phyloP scores from a whole-genome alignment of 2,329 filamentous ascomycete genomes.

The Cercospora berteroae region DNA sequence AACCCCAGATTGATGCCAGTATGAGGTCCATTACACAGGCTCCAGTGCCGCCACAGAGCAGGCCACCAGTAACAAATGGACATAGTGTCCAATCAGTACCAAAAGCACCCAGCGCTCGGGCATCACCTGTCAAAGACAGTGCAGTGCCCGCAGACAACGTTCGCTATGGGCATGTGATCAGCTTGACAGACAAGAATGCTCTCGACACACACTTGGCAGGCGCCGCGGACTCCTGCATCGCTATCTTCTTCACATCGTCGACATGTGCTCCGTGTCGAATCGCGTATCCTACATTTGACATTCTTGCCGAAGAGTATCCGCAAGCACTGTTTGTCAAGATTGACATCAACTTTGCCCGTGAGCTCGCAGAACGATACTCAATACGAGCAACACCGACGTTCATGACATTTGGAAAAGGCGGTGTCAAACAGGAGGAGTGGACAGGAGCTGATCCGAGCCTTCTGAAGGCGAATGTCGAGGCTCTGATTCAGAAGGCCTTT shows the following conservation, averaged over 20 bases:
- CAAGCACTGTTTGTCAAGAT: slow-evolving; percentile 77
- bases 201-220: slow-evolving; percentile 60
- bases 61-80: slow-evolving; percentile 18
- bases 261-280: slow-evolving; percentile 82
- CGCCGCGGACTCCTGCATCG: slow-evolving; percentile 66
- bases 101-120: neutral
- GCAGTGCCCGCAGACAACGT: neutral
- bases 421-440: slow-evolving; percentile 76
- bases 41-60: slow-evolving; percentile 44
- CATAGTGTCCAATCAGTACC: neutral
- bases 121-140: neutral
- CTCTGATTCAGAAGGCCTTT: slow-evolving; percentile 72
- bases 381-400: slow-evolving; percentile 84
- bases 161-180: slow-evolving; percentile 56
- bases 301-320: slow-evolving; percentile 69
- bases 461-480: slow-evolving; percentile 68
- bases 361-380: slow-evolving; percentile 62
- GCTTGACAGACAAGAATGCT: slow-evolving; percentile 58
- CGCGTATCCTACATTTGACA: slow-evolving; percentile 77
- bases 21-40: slow-evolving; percentile 64
- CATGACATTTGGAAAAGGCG: slow-evolving; percentile 70
- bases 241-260: slow-evolving; percentile 89
- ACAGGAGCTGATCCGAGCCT: slow-evolving; percentile 68
- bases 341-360: slow-evolving; percentile 65
- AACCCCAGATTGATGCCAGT: slow-evolving; percentile 68